Evolutionary conservation across 2,329 filamentous ascomycete species (phyloP).

Genomic region (Dendryphion nanum): DNA sequence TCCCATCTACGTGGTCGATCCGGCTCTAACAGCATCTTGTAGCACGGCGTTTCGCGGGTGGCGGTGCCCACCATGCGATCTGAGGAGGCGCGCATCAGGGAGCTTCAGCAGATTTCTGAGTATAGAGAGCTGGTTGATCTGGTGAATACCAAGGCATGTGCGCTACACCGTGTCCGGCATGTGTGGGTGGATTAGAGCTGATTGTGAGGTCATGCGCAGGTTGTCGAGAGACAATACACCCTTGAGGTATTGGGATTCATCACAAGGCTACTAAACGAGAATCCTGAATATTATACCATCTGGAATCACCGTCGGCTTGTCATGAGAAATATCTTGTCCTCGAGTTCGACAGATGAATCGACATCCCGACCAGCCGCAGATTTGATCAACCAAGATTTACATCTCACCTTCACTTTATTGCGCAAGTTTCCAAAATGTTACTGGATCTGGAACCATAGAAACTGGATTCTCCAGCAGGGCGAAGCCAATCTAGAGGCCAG

Average conservation of each 20-base stretch:
- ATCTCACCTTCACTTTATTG: conserved; percentile 80
- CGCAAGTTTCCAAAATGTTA: conserved; percentile 93
- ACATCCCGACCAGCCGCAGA: conserved; percentile 24
- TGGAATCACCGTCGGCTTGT: conserved; percentile 83
- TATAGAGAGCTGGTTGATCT: conserved; percentile 71
- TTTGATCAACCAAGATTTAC: conserved; percentile 70
- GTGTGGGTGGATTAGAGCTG: not conserved
- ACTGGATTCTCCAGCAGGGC: conserved; percentile 77
- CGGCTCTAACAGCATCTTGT: too few species aligned
- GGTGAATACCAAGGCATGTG: conserved; percentile 62
- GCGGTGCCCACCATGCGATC: conserved; percentile 56
- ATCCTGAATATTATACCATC: conserved; percentile 87
- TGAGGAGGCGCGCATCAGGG: conserved; percentile 68
- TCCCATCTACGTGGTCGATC: too few species aligned
- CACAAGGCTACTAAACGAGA: conserved; percentile 70
- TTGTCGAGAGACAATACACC: conserved; percentile 49
- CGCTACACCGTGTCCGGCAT: not conserved
- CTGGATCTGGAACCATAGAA: conserved; percentile 97
- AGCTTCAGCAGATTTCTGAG: conserved; percentile 71
- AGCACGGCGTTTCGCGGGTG: conserved; percentile 81
- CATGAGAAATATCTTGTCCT: conserved; percentile 60
- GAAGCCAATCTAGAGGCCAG: conserved; percentile 60
- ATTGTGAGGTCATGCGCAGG: conserved; percentile 27
- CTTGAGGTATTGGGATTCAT: conserved; percentile 64
- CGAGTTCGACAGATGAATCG: conserved; percentile 10